Conservation (phyloP, 495 filamentous ascomycete species). For the Beverwykella pulmonaria region DNA sequence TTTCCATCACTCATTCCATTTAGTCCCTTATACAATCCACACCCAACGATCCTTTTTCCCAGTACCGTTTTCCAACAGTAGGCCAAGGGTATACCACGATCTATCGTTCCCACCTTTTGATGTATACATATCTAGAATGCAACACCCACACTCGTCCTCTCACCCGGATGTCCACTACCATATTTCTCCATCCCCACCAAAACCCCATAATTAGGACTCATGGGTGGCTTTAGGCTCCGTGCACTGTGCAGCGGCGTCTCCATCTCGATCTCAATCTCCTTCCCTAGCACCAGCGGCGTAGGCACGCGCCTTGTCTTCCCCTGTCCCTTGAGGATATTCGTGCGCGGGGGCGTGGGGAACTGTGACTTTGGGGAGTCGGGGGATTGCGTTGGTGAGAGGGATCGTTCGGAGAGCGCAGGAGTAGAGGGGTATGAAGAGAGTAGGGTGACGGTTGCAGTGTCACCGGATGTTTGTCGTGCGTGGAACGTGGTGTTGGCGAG, state of each 20-base stretch:
- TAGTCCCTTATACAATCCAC: no score
- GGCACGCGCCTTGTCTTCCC: conserved; percentile 27
- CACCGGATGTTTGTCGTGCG: conserved; percentile 24
- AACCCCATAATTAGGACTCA: conserved; percentile 30
- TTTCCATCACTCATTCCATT: no score
- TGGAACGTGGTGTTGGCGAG: conserved; percentile 11
- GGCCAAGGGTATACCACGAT: no score
- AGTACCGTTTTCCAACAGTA: no score
- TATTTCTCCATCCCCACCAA: conserved; percentile 27
- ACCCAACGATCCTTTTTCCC: no score
- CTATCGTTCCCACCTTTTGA: no score
- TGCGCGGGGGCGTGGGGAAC: conserved; percentile 18
- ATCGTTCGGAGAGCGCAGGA: conserved; percentile 21
- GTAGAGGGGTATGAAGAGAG: conserved; percentile 26
- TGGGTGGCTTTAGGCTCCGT: conserved; percentile 21
- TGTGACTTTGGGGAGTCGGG: background rate
- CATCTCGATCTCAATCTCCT: conserved; percentile 29
- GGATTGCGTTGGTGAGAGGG: background rate
- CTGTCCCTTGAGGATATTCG: conserved; percentile 20
- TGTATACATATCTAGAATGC: conserved; percentile 34
- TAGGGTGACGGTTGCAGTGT: conserved; percentile 34
- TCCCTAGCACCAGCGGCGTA: conserved; percentile 12
- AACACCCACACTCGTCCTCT: conserved; percentile 30
- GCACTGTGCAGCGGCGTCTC: conserved; percentile 19
- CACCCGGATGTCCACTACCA: background rate